phyloP scores from a whole-genome alignment of 2,329 filamentous ascomycete genomes.

The Arthrocladium fulminans region DNA sequence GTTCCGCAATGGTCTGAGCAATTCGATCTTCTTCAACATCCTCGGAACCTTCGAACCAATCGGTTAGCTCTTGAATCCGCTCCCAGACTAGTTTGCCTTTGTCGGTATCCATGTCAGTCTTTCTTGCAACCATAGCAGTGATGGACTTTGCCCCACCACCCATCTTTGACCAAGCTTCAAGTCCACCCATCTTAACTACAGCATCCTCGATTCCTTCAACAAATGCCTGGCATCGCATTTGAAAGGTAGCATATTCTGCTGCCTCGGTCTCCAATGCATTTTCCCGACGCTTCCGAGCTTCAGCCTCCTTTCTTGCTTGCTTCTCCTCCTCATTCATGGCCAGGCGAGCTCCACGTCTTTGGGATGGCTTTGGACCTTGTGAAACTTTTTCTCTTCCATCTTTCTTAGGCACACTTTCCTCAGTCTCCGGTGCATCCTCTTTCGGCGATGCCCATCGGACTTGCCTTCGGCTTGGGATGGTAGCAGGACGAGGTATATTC shows the following conservation, averaged over 20 bases:
- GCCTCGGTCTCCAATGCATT: conserved; percentile 9
- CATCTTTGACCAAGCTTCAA: conserved; percentile 21
- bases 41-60: not conserved
- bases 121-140: conserved; percentile 9
- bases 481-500: not conserved
- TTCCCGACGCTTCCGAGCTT: conserved; percentile 4
- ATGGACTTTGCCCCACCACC: conserved; percentile 12
- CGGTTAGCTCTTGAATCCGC: not conserved
- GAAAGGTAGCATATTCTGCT: conserved; percentile 10
- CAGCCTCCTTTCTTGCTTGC: conserved; percentile 13
- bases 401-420: not conserved
- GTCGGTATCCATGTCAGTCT: conserved; percentile 7
- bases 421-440: not conserved
- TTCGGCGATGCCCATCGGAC: no score
- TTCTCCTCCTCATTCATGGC: conserved; percentile 19
- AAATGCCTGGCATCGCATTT: conserved; percentile 8
- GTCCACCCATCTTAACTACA: conserved; percentile 17
- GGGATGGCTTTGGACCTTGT: conserved; percentile 13
- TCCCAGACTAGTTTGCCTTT: conserved; percentile 11
- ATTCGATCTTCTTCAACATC: not conserved
- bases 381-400: not conserved
- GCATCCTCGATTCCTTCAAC: conserved; percentile 20
- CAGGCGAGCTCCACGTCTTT: conserved; percentile 18
- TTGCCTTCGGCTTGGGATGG: not conserved
- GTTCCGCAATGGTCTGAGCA: not conserved